Conservation (phyloP, 225 moss, liverwort and hornwort genomes). For the Climacium dendroides region DNA sequence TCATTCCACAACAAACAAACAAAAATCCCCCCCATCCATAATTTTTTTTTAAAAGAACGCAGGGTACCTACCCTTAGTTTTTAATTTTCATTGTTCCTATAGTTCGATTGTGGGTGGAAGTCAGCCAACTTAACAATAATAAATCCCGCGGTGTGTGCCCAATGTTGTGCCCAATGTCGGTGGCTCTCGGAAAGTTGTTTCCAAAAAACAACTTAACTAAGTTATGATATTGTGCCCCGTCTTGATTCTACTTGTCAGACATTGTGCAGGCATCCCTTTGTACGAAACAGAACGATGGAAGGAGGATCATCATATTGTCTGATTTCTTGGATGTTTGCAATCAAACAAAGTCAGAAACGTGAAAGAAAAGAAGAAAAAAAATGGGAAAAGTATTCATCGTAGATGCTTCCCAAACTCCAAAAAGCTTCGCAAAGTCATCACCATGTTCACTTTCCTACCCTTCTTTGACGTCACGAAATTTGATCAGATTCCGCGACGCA, state of each 20-base stretch:
- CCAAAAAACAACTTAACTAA: too few species aligned
- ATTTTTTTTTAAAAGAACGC: rapidly evolving
- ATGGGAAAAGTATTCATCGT: too few species aligned
- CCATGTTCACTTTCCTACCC: background rate
- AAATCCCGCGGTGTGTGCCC: background rate
- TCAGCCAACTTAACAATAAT: background rate
- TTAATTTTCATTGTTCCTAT: background rate
- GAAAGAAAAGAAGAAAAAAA: background rate
- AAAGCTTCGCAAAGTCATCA: background rate
- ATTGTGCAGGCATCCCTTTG: background rate
- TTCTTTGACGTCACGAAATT: background rate
- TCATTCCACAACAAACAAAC: background rate
- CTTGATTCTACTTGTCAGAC: background rate
- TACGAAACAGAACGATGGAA: too few species aligned
- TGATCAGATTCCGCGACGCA: background rate
- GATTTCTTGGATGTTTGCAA: background rate
- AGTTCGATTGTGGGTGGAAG: background rate
- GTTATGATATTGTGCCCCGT: too few species aligned
- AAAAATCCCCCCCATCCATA: background rate
- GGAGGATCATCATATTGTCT: background rate
- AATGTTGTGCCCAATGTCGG: background rate
- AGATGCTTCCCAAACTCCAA: background rate
- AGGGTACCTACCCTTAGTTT: background rate
- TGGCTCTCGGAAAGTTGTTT: background rate
- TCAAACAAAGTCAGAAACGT: background rate